Base-by-base conservation (phyloP, 768 basidiomycete species). In the Lactarius psammicola region DNA sequence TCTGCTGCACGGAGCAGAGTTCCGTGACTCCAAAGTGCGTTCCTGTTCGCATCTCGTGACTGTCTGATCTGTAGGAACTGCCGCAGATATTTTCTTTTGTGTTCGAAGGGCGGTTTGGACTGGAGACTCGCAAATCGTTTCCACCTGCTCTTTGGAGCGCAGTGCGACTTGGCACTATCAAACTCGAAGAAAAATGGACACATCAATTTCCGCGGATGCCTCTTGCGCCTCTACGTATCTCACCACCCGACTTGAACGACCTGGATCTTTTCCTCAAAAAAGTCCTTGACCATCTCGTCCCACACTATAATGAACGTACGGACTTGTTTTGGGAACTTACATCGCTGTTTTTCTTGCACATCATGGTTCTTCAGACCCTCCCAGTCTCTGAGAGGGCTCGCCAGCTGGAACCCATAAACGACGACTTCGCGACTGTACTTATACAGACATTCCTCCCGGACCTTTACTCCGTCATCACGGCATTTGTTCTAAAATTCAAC, bases 11-110 rank as follows among this genome's bases (percentile, higher is more conserved):
- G 84, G 83, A 0, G 78, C 82, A 1, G 83, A 84, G 68, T 88
- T 86, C 68, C 80, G 81, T 49, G 87, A 89, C 69, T 83, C 83
- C 0, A 89, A 89, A 79, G 89, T 84, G 18, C 23, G 74, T 30
- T 51, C 49, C 23, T 26, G 26, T 34, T 30, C 28, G 4, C 15
- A 34, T 46, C 54, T 49, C 51, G 63, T 49, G 40, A 30, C 31
- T 7, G 28, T 60, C 38, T 57, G 20, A 8, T 40, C 18, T 63
- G 17, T 33, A 33, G 15, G 10, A 30, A 56, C 11, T 60, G 33
- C 33, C 18, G 8, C 69, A 89, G 88, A 82, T 88, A 44, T 72
- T 84, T 15, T 79, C 88, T 0, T 88, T 89, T 68, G 80, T 90
- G 13, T 84, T 77, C 68, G 69, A 80, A 71, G 72, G 74, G 55